These are phyloP conservation scores for Anastatica hierochuntica DNA, from an alignment of 345 rosid genomes.

Conservation along the genomic window DNA sequence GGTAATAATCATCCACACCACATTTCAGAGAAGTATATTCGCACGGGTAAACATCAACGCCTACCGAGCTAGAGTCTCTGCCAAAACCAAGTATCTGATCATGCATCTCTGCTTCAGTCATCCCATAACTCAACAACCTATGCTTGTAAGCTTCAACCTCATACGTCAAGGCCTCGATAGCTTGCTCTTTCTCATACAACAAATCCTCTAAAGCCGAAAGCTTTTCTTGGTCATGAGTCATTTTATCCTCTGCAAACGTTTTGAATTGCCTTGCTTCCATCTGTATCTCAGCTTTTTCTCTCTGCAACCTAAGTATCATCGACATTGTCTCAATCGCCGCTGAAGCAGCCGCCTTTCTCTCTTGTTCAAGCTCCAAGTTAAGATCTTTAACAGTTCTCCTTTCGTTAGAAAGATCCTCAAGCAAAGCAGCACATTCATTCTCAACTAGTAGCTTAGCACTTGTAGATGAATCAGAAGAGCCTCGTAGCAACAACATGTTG, in stretches of 20 bases:
- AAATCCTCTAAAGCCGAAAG: conserved; percentile 46
- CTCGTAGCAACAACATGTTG: conserved; percentile 32
- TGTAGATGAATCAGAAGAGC: conserved; percentile 30
- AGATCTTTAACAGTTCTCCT: conserved; percentile 49
- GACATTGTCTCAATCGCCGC: conserved; percentile 94
- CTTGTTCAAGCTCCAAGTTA: conserved; percentile 61
- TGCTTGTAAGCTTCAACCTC: conserved; percentile 81
- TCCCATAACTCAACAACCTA: conserved; percentile 68
- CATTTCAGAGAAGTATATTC: conserved; percentile 60
- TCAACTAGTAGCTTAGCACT: conserved; percentile 59
- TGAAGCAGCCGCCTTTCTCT: conserved; percentile 73
- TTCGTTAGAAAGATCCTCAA: conserved; percentile 55
- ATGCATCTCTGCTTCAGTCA: conserved; percentile 56
- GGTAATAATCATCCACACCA: conserved; percentile 49
- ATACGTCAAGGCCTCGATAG: conserved; percentile 53
- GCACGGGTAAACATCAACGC: conserved; percentile 34
- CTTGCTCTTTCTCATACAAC: conserved; percentile 74
- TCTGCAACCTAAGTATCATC: conserved; percentile 84
- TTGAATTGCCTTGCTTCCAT: conserved; percentile 87
- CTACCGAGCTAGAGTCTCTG: conserved; percentile 34
- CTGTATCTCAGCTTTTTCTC: conserved; percentile 89
- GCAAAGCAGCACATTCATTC: conserved; percentile 55
- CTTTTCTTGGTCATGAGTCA: conserved; percentile 72
- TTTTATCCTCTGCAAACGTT: conserved; percentile 63
- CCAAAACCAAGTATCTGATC: conserved; percentile 40